Conservation (phyloP, 2,329 filamentous ascomycete species). For the Aspergillus arachidicola region DNA sequence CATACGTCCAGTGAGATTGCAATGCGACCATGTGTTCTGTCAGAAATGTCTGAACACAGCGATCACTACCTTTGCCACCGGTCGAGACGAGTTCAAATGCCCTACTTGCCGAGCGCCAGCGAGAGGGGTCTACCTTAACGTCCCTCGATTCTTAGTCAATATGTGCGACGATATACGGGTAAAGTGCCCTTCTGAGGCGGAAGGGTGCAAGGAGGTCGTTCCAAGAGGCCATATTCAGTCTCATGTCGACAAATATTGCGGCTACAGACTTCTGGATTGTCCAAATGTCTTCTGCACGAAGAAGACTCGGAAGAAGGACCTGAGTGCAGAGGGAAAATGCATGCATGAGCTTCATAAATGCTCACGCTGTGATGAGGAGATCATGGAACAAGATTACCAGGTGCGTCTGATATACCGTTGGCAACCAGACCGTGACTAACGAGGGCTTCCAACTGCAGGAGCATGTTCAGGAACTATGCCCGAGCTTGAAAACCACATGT, state of each 20-base stretch:
- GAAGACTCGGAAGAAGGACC: constrained; percentile 58
- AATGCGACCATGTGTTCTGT: constrained; percentile 68
- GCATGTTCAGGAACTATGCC: constrained; percentile 42
- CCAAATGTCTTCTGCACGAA: constrained; percentile 53
- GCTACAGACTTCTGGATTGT: constrained; percentile 57
- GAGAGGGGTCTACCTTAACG: constrained; percentile 40
- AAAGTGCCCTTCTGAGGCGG: constrained; percentile 58
- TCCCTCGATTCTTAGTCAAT: constrained; percentile 60
- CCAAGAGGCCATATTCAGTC: constrained; percentile 60
- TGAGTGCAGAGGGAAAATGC: constrained; percentile 52
- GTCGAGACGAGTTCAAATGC: constrained; percentile 49
- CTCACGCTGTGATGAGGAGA: constrained; percentile 53
- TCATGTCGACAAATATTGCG: constrained; percentile 64
- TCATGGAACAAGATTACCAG: constrained; percentile 59
- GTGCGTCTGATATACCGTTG: constrained; percentile 30
- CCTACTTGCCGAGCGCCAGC: constrained; percentile 59
- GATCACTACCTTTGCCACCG: constrained; percentile 40
- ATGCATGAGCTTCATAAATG: constrained; percentile 58
- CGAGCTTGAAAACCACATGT: constrained; percentile 39
- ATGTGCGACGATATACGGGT: constrained; percentile 65
- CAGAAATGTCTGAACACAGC: constrained; percentile 57
- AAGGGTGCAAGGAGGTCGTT: constrained; percentile 57
- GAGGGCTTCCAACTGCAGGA: constrained; percentile 24
- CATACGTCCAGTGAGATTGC: constrained; percentile 58
- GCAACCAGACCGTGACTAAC: constrained; percentile 10